phyloP scores from a whole-genome alignment of 2,329 filamentous ascomycete genomes.

The Parastagonospora nodorum region DNA sequence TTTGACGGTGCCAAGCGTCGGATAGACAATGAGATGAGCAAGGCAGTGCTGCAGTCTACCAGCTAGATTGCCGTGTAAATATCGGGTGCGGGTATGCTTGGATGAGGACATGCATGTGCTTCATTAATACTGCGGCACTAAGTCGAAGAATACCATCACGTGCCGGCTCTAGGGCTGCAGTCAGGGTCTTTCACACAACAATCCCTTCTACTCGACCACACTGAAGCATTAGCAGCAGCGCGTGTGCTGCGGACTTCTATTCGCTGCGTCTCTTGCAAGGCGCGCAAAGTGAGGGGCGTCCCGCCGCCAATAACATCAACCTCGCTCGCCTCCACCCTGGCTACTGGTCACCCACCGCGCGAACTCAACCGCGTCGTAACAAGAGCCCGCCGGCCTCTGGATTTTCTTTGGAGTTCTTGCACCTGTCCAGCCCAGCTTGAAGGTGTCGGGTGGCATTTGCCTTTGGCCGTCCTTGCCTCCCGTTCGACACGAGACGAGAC shows the following conservation, averaged over 20 bases:
- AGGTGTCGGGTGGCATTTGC: conserved; percentile 11
- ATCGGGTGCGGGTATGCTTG: too few species aligned
- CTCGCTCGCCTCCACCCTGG: conserved; percentile 32
- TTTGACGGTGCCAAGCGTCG: too few species aligned
- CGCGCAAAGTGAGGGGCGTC: conserved; percentile 41
- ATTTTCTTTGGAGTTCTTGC: conserved; percentile 1
- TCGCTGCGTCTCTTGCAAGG: conserved; percentile 33
- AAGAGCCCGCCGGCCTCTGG: too few species aligned
- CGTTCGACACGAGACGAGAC: conserved; percentile 11
- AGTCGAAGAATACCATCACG: too few species aligned
- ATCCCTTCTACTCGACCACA: conserved; percentile 11
- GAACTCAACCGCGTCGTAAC: too few species aligned
- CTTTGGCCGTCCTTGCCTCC: conserved; percentile 4
- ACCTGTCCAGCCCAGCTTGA: not conserved
- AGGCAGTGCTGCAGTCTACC: too few species aligned
- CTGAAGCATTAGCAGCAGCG: conserved; percentile 9
- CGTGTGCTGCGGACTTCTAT: conserved; percentile 27
- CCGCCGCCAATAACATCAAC: conserved; percentile 34
- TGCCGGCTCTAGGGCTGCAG: too few species aligned
- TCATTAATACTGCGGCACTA: too few species aligned
- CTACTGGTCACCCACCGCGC: conserved; percentile 12
- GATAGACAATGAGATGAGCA: too few species aligned
- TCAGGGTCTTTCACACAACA: conserved; percentile 11
- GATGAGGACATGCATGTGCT: too few species aligned
- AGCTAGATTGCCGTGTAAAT: too few species aligned